Conservation (phyloP, 805 yeast species). For the Yamadazyma endophytica region DNA sequence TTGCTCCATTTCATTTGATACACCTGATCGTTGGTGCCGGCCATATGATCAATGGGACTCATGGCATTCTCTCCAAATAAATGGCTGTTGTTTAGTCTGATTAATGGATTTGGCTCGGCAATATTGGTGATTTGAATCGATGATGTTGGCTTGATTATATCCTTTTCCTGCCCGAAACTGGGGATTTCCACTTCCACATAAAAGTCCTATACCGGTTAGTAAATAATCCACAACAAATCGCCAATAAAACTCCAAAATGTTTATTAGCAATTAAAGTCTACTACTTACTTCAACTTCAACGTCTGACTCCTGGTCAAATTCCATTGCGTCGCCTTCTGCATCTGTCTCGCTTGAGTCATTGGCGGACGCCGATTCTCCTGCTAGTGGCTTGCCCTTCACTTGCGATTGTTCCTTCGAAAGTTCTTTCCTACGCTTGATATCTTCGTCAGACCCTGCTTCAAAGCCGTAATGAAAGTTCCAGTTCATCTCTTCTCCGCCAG, state of each 20-base stretch:
- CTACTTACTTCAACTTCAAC: slow-evolving; percentile 29
- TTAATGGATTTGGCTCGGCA: slow-evolving; percentile 27
- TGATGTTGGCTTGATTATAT: slow-evolving; percentile 34
- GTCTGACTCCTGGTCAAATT: slow-evolving; percentile 40
- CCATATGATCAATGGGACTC: slow-evolving; percentile 21
- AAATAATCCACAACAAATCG: slow-evolving; percentile 10
- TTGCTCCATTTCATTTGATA: slow-evolving; percentile 76
- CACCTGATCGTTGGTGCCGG: slow-evolving; percentile 42
- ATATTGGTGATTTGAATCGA: slow-evolving; percentile 36
- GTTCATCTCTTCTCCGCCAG: slow-evolving; percentile 85
- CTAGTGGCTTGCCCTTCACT: slow-evolving; percentile 4
- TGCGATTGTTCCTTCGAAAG: too few relatives aligned
- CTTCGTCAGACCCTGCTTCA: slow-evolving; percentile 91
- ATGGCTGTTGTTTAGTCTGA: slow-evolving; percentile 32
- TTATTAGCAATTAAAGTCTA: slow-evolving; percentile 8
- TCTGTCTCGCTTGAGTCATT: too few relatives aligned
- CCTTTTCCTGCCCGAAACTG: slow-evolving; percentile 13
- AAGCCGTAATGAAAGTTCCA: slow-evolving; percentile 77
- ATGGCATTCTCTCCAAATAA: slow-evolving; percentile 14
- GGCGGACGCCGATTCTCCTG: slow-evolving; percentile 3
- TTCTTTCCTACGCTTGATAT: slow-evolving; percentile 56
- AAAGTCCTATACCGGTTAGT: slow-evolving; percentile 25
- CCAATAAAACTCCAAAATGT: background rate
- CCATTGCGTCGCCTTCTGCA: slow-evolving; percentile 22
- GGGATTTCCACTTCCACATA: slow-evolving; percentile 34